Evolutionary conservation across 768 basidiomycete genomes (phyloP), one percentile per base, ranked within the genome.

Genomic region (Russula emetica): DNA sequence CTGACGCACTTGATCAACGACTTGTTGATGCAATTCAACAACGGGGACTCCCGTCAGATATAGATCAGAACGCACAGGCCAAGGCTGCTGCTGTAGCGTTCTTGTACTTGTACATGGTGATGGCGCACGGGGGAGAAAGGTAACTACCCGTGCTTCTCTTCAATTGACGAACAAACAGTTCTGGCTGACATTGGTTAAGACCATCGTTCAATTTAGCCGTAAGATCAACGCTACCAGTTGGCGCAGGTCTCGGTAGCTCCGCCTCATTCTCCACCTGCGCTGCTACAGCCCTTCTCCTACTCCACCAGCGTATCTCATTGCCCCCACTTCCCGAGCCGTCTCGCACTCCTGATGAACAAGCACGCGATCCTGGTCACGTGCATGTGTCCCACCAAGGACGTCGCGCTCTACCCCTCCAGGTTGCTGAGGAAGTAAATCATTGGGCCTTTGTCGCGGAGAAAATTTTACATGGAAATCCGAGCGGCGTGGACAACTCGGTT

Each of bases 391-490:
- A 89, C 69, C 75, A 81, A 71, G 85, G 86, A 60, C 82, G 86
- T 16, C 81, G 84, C 58, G 85, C 87, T 60, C 79, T 94, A 68
- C 78, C 88, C 22, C 78, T 77, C 42, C 72, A 74, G 13, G 76
- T 85, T 34, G 90, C 92, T 5, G 88, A 94, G 67, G 80, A 87
- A 67, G 86, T 95, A 68, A 98, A 99, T 74, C 80, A 81, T 53
- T 98, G 94, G 86, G 94, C 97, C 22, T 98, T 97, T 76, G 78
- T 98, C 57, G 83, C 88, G 13, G 97, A 99, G 78, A 98, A 98
- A 75, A 88, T 99, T 47, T 77, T 98, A 56, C 97, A 99, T 73
- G 97, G 97, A 0, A 98, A 90, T 71, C 97, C 97, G 3, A 96
- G 93, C 70, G 97, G 97, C 10, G 90, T 99, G 26, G 97, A 99